Evolutionary conservation across 2,329 filamentous ascomycete genomes (phyloP).

Genomic region (Akanthomyces lecanii): DNA sequence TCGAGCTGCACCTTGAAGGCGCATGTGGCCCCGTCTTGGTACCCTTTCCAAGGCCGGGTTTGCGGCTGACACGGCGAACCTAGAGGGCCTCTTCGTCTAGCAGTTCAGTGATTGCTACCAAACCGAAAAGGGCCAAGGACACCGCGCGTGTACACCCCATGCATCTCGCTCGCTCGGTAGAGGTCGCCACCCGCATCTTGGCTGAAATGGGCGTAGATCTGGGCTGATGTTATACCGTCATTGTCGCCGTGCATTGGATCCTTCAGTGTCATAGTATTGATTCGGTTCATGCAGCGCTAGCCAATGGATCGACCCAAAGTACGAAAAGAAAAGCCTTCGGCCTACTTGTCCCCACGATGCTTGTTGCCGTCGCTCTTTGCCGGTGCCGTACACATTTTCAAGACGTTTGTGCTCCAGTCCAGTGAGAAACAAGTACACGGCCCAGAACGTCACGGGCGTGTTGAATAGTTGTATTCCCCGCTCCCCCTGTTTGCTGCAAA

Average conservation of each 20-base stretch:
- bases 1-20: neutral
- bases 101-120: neutral
- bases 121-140: slow-evolving; percentile 8
- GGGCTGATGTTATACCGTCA: neutral
- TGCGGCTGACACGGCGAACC: slow-evolving; percentile 11
- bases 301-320: neutral
- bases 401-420: neutral
- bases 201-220: neutral
- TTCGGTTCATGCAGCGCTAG: neutral
- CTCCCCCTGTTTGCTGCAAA: neutral
- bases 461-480: neutral
- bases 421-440: neutral
- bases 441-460: neutral
- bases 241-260: neutral
- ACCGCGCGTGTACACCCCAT: neutral
- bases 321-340: neutral
- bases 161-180: neutral
- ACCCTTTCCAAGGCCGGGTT: neutral
- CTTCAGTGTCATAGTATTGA: neutral
- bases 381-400: neutral
- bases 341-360: neutral
- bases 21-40: no score
- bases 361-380: neutral
- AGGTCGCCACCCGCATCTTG: neutral
- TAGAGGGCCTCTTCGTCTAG: neutral